Evolutionary conservation across 1,284 basidiomycete species (phyloP).

Genomic region (Trichosporon coremiiforme): DNA sequence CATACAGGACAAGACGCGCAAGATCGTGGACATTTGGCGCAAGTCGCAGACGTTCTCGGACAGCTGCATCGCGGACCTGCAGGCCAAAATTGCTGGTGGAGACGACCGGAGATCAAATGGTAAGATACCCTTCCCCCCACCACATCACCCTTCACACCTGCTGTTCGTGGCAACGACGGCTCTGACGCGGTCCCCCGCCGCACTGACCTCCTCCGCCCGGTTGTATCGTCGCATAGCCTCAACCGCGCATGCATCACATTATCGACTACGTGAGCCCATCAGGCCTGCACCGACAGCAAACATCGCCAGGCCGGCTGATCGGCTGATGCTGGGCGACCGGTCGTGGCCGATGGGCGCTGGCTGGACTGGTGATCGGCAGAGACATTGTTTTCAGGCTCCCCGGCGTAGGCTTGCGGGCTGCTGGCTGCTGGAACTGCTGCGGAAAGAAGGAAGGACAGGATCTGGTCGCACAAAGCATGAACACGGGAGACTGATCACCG

Average conservation of each 20-base stretch:
- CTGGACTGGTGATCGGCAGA: conserved; percentile 5
- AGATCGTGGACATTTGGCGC: conserved; percentile 92
- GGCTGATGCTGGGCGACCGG: neutral
- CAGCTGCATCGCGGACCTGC: conserved; percentile 47
- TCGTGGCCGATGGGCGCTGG: neutral
- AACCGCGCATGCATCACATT: conserved; percentile 20
- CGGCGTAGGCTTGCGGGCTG: neutral
- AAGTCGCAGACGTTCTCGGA: conserved; percentile 82
- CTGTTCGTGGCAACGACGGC: conserved; percentile 1
- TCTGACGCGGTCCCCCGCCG: conserved; percentile 8
- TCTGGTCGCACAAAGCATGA: neutral
- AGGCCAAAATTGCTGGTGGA: conserved; percentile 21
- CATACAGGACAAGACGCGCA: conserved; percentile 86
- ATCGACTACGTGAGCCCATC: conserved; percentile 15
- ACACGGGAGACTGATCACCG: neutral
- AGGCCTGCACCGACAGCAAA: neutral
- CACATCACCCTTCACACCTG: conserved; percentile 1
- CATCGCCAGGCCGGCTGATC: neutral
- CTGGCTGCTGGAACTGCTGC: neutral
- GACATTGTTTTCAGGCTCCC: conserved; percentile 2
- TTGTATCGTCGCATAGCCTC: conserved; percentile 19
- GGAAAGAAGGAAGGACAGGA: neutral
- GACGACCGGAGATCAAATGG: conserved; percentile 24
- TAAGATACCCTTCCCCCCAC: conserved; percentile 24
- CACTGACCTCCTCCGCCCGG: conserved; percentile 20